Base-by-base conservation (phyloP, 1,284 basidiomycete species). In the Cerioporus squamosus region DNA sequence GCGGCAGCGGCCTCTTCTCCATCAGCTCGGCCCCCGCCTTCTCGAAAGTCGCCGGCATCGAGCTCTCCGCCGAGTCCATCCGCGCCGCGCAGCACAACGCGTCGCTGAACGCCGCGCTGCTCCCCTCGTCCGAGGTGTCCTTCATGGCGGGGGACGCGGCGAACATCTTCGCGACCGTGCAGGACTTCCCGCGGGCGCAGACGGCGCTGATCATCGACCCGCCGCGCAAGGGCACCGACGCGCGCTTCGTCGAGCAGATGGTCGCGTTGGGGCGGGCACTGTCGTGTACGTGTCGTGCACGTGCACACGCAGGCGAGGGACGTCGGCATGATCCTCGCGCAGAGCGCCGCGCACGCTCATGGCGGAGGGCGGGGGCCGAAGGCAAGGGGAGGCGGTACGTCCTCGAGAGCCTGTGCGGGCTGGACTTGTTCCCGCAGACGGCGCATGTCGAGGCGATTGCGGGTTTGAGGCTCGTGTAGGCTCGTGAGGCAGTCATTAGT, bases 401-500 rank as follows among this genome's bases (percentile, higher is more conserved):
- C 55, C 67, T 97, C 66, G 90, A 94, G 75, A 92, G 86, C 69
- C 68, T 97, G 65, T 76, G 91, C 62, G 95, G 94, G 20, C 93
- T 96, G 64, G 95, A 97, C 77, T 73, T 97, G 49, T 97, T 97
- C 78, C 94, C 95, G 9, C 94, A 97, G 78, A 95, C 94, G n/a
- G 88, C 93, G 55, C 93, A 94, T 75, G 90, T 93, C 24, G 91
- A 94, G 72, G 84, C 84, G 58, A 87, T 94, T n/a, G 90, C 90
- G 2, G 81, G 93, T 38, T 75, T 95, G 53, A 71, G 79, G 45
- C 71, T 82, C 26, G 68, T 75, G 29, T 64, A 58, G 59, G 29
- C 14, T 22, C 6, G 31, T 15, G 42, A 33, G 14, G 26, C 5
- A 22, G 26, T 24, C 38, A 56, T 56, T 56, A 56, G 24, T 20